Percentiles rank a stretch among this genome's conserved stretches.
Evolutionary conservation across 495 filamentous ascomycete species (phyloP).

Genomic region (Hypoxylon lienhwacheense): DNA sequence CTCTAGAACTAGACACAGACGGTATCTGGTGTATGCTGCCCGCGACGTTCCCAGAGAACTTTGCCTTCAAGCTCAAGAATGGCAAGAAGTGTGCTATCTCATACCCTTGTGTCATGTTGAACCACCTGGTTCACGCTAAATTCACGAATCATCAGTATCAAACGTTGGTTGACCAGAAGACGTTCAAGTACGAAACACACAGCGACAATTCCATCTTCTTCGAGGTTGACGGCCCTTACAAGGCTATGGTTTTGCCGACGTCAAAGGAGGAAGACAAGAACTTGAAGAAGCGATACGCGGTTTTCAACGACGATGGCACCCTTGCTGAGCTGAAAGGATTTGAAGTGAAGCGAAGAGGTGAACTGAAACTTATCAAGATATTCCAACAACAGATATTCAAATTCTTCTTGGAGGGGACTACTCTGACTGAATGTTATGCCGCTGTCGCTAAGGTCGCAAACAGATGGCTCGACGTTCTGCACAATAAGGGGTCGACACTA

Average conservation of each 20-base stretch:
- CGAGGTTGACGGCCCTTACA: conserved; percentile 97
- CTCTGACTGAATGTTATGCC: conserved; percentile 83
- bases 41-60: conserved; percentile 95
- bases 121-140: conserved; percentile 90
- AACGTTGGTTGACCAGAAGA: conserved; percentile 73
- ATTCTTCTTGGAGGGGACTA: conserved; percentile 92
- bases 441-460: conserved; percentile 96
- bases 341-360: conserved; percentile 95
- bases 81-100: conserved; percentile 95
- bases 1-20: conserved; percentile 97
- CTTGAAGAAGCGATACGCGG: conserved; percentile 97
- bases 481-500: conserved; percentile 80
- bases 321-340: conserved; percentile 98
- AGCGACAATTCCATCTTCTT: conserved; percentile 99
- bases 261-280: conserved; percentile 99
- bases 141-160: conserved; percentile 99
- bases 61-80: conserved; percentile 88
- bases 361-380: conserved; percentile 99
- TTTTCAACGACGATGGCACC: conserved; percentile 97
- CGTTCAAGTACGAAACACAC: conserved; percentile 88
- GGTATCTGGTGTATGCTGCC: conserved; percentile 99
- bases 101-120: conserved; percentile 99
- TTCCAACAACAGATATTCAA: conserved; percentile 99
- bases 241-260: conserved; percentile 94
- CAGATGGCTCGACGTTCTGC: conserved; percentile 90